Base-by-base conservation (phyloP, 2,329 filamentous ascomycete genomes). In the Penicillium sp. region DNA sequence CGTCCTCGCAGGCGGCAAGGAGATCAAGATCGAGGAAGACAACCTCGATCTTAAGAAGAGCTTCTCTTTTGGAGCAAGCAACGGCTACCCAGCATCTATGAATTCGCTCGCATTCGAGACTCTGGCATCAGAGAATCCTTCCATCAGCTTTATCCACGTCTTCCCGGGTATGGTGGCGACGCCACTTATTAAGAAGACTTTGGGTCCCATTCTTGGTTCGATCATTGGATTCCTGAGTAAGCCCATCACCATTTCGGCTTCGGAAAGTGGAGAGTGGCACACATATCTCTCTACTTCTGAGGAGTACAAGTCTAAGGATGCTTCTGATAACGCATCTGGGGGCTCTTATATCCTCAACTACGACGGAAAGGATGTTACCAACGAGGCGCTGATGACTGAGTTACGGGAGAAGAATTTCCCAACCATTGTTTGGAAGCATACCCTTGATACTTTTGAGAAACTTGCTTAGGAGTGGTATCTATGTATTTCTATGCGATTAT, bases 311-410 rank as follows among this genome's bases (percentile, higher is more conserved):
- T 18, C 49, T n/a, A 52, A 37, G 49, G 22, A 52, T 15, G 18
- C 29, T 5, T 18, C 27, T 6, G 35, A 5, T 40, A 15, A 12
- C 3, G n/a, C n/a, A n/a, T n/a, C n/a, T n/a, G n/a, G n/a, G n/a
- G 49, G 41, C 29, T 15, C 14, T 7, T 52, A 52, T 18, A 26
- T 52, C n/a, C 31, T 52, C 1, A 46, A 52, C 12, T 20, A 52
- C 20, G 23, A 52, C 27, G 49, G 49, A 26, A 52, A 52, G 22
- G 49, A 52, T 29, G 3, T n/a, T 2, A 52, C 49, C 29, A 52
- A 52, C 15, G 3, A 52, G n/a, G 22, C 27, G 9, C n/a, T 52
- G 6, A 52, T 52, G 41, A 23, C 27, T 4, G 12, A 52, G 42
- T n/a, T 52, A 9, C 41, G 41, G 4, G 31, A 37, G 23, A 40